Evolutionary conservation across 208 protist species (phyloP).

Genomic region (Acanthamoeba royreba): DNA sequence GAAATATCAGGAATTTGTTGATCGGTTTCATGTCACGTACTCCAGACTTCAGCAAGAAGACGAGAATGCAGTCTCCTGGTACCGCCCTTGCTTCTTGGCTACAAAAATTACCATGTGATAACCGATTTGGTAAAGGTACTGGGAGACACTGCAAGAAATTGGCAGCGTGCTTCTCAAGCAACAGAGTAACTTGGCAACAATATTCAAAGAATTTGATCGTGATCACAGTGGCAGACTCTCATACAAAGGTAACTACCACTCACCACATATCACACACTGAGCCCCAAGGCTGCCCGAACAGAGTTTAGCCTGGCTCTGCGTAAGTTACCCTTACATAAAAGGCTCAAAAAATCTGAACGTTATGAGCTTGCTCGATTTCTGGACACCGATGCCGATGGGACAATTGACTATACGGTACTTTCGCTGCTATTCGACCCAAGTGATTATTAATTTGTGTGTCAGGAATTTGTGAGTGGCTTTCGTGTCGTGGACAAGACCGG

Average conservation of each 20-base stretch:
- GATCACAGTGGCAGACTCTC: background rate
- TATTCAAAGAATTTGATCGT: background rate
- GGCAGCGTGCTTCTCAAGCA: background rate
- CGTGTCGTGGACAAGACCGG: background rate
- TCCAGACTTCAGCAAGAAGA: background rate
- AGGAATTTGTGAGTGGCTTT: background rate
- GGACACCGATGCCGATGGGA: background rate
- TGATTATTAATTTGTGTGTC: background rate
- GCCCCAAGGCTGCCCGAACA: background rate
- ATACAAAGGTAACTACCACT: background rate
- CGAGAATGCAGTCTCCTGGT: background rate
- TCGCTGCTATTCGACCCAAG: background rate
- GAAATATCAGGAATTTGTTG: background rate
- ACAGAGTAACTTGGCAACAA: background rate
- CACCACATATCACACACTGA: background rate
- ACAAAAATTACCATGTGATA: background rate
- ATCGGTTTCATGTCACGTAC: background rate
- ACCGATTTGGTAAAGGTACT: background rate
- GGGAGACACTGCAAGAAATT: background rate
- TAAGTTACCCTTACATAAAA: background rate
- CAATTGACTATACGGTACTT: background rate
- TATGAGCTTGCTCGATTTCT: background rate
- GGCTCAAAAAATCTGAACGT: background rate
- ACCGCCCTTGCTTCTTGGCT: background rate
- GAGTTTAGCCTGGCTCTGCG: background rate